Base-by-base conservation (phyloP, 352 stramenopile species). In the Plasmopara muralis region DNA sequence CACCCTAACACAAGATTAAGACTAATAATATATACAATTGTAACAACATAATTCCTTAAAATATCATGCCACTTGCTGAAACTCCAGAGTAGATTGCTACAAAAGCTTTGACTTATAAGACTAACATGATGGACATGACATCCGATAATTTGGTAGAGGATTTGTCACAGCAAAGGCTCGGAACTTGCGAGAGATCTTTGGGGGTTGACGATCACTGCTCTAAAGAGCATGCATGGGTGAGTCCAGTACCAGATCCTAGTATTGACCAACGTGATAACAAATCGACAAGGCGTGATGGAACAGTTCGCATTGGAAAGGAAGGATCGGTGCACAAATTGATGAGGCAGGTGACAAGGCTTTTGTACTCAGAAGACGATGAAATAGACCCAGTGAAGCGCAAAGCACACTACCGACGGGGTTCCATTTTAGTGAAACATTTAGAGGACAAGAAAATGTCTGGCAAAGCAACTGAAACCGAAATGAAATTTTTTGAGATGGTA, bases 401-500 rank as follows among this genome's bases (percentile, higher is more conserved):
- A 37, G 53, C 62, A 20, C 75, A 86, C 43, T 89, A 89, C 50
- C 73, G 78, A 4, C 78, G 76, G 39, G 78, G 78, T 9, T 85
- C 76, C 9, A 87, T 89, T 43, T 44, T 87, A 14, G 78, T 89
- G 44, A 77, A 77, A 50, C 78, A 89, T 47, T 53, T 89, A 37
- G 74, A 87, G 45, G 66, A 70, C 16, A 86, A 89, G 49, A 74
- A 85, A 30, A 70, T 69, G n/a, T 52, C 60, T 2, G 76, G 73
- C 6, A 64, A 74, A 31, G 78, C 74, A 8, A 87, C 73, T 0
- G 75, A 86, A 15, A 83, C 80, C 16, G 79, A 89, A 47, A 75
- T 83, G 65, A 89, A 89, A 60, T 89, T 89, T 45, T 87, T 89
- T 41, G 76, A 89, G 5, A 76, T 79, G 50, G 71, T 89, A 39